A percentile compares a stretch with the other conserved stretches of the same genome.
Evolutionary conservation across 129 eudicot genomes (phyloP).

Genomic region (Saposhnikovia divaricata): DNA sequence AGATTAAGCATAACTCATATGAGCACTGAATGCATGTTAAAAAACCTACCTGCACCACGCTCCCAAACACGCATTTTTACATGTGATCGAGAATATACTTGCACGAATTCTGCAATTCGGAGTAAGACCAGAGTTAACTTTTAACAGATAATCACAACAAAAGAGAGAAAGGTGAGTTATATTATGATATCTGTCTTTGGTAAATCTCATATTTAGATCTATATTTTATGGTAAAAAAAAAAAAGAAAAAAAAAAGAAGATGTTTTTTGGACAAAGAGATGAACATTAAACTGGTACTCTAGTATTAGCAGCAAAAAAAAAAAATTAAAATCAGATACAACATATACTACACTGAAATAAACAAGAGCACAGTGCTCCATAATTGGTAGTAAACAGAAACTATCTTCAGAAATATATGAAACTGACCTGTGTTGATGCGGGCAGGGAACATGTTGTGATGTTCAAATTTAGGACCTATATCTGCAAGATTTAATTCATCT

Average conservation of each 20-base stretch:
- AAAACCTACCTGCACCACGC: slow-evolving; percentile 86
- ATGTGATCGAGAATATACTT: slow-evolving; percentile 83
- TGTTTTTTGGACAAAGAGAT: not conserved
- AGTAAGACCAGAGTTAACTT: not conserved
- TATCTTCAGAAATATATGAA: not conserved
- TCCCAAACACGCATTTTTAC: slow-evolving; percentile 99
- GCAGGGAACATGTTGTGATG: slow-evolving; percentile 85
- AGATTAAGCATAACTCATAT: not conserved
- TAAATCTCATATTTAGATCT: not conserved
- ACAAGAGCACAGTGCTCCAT: slow-evolving; percentile 7
- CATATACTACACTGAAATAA: not conserved
- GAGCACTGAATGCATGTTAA: not conserved
- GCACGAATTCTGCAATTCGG: slow-evolving; percentile 73
- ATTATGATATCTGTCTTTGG: not conserved
- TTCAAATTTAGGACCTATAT: slow-evolving; percentile 89
- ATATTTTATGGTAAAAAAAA: not conserved
- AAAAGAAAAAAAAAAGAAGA: too few relatives aligned
- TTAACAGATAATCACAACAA: not conserved
- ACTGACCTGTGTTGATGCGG: slow-evolving; percentile 93
- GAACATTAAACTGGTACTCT: not conserved
- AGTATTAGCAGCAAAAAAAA: not conserved
- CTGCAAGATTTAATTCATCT: slow-evolving; percentile 79
- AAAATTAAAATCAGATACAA: not conserved
- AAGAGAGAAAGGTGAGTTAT: not conserved
- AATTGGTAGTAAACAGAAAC: not conserved